These are phyloP conservation scores for Penicillium sp. DNA, from an alignment of 2,329 filamentous ascomycete species.

Conservation along the genomic window DNA sequence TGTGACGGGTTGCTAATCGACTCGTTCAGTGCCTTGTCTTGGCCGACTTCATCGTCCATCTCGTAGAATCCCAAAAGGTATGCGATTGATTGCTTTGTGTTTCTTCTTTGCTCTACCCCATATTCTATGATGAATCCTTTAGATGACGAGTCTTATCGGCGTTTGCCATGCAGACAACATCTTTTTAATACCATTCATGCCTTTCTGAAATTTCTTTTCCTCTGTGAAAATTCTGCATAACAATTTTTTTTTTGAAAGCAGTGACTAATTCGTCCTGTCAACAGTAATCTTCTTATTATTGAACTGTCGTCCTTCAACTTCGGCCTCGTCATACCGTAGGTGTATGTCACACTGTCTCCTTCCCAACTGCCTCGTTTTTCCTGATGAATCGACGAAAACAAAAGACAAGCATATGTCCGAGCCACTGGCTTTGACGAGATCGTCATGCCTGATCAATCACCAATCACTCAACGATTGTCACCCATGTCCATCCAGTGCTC, in stretches of 20 bases:
- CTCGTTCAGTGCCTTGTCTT: constrained; percentile 16
- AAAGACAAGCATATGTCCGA: constrained; percentile 98
- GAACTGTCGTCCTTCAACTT: neutral
- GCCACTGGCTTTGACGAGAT: constrained; percentile 57
- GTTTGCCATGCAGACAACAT: constrained; percentile 62
- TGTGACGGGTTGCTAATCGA: constrained; percentile 29
- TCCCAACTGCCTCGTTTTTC: constrained; percentile 31
- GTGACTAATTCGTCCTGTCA: constrained; percentile 10
- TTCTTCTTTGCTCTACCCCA: neutral
- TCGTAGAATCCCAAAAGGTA: constrained; percentile 19
- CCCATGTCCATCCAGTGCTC: constrained; percentile 17
- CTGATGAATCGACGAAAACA: constrained; percentile 81
- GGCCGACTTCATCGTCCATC: neutral
- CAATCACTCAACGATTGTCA: constrained; percentile 17
- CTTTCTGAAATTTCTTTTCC: constrained; percentile 45
- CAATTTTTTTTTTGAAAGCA: constrained; percentile 3
- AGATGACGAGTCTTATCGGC: constrained; percentile 68
- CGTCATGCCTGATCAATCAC: constrained; percentile 50
- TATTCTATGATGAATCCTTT: constrained; percentile 51
- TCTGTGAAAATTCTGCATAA: constrained; percentile 1
- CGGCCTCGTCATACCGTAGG: constrained; percentile 10
- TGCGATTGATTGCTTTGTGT: constrained; percentile 3
- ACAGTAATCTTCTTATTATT: constrained; percentile 1
- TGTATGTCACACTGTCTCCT: constrained; percentile 30
- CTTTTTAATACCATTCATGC: constrained; percentile 62